Percentiles rank a stretch among this genome's conserved stretches.
phyloP scores from a whole-genome alignment of 352 stramenopile species.

The Phytophthora boehmeriae region DNA sequence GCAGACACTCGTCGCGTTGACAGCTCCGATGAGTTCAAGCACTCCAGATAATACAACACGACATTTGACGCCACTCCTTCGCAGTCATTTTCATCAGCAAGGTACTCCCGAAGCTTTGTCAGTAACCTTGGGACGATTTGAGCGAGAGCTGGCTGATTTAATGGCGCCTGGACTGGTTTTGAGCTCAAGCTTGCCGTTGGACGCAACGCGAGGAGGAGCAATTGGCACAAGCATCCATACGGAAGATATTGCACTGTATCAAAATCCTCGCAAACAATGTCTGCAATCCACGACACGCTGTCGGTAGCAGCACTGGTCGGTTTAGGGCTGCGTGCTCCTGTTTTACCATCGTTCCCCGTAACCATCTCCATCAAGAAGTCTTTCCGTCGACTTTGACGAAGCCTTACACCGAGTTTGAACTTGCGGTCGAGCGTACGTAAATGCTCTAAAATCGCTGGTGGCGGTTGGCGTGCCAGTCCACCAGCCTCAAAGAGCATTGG shows the following conservation, averaged over 20 bases:
- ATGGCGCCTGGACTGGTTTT: conserved; percentile 19
- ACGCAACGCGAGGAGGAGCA: conserved; percentile 68
- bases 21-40: conserved; percentile 57
- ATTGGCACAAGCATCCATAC: conserved; percentile 75
- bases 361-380: conserved; percentile 92
- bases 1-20: conserved; percentile 61
- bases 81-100: conserved; percentile 41
- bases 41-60: conserved; percentile 76
- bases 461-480: conserved; percentile 70
- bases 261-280: conserved; percentile 88
- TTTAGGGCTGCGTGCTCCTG: conserved; percentile 13
- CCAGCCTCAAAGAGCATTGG: conserved; percentile 79
- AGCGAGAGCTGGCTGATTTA: conserved; percentile 42
- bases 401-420: conserved; percentile 77
- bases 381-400: conserved; percentile 76
- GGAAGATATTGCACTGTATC: conserved; percentile 84
- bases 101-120: conserved; percentile 59
- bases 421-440: conserved; percentile 70
- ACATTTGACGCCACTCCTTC: conserved; percentile 50
- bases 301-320: conserved; percentile 19
- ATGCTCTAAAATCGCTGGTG: conserved; percentile 76
- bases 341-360: conserved; percentile 47
- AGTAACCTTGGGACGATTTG: conserved; percentile 64
- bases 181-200: conserved; percentile 9
- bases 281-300: conserved; percentile 83